phyloP scores from a whole-genome alignment of 2,329 filamentous ascomycete species.

The Tolypocladium endophyticum region DNA sequence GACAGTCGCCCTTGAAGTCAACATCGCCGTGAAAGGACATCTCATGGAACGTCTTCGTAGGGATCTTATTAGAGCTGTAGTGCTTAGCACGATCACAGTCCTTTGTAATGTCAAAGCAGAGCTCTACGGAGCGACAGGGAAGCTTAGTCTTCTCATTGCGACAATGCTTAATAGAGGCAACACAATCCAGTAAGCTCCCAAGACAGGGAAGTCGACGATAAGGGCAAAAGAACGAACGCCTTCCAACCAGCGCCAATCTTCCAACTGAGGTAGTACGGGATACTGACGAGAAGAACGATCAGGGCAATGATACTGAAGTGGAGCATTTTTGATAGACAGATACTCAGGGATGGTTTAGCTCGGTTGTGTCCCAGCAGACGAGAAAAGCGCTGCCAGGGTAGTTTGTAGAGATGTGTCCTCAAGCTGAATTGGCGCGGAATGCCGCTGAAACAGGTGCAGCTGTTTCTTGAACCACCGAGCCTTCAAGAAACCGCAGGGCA shows the following conservation, averaged over 20 bases:
- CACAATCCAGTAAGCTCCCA: conserved; percentile 74
- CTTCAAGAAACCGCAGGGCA: too few relatives aligned
- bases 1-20: conserved; percentile 85
- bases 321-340: conserved; percentile 82
- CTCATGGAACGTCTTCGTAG: conserved; percentile 90
- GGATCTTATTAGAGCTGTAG: conserved; percentile 68
- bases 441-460: not conserved
- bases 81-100: conserved; percentile 52
- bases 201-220: conserved; percentile 67
- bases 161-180: conserved; percentile 74
- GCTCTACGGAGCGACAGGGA: conserved; percentile 77
- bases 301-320: conserved; percentile 82
- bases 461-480: too few relatives aligned
- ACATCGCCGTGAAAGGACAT: conserved; percentile 96
- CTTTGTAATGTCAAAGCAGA: conserved; percentile 78
- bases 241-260: conserved; percentile 84
- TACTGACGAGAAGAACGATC: conserved; percentile 53
- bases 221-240: conserved; percentile 79
- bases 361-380: not conserved
- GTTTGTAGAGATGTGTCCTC: not conserved
- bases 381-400: not conserved
- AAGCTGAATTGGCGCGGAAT: not conserved
- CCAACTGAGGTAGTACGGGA: conserved; percentile 74
- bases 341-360: conserved; percentile 10
- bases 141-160: conserved; percentile 86